Base-by-base conservation (phyloP, 2,329 filamentous ascomycete species). In the Neofusicoccum cordaticola region DNA sequence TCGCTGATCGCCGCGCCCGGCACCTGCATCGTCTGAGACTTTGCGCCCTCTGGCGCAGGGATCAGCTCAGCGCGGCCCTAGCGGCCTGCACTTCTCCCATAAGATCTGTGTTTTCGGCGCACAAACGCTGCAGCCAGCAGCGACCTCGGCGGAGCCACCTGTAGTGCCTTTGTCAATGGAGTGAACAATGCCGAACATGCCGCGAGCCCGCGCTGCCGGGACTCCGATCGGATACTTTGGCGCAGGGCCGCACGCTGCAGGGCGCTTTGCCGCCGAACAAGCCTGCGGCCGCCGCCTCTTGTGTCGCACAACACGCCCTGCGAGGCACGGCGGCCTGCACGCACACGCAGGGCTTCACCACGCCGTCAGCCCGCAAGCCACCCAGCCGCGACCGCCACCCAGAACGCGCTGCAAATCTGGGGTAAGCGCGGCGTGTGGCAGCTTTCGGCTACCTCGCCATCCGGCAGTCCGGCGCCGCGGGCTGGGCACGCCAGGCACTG, bases 101-200 rank as follows among this genome's bases (percentile, higher is more conserved):
- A 17, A 19, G 13, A 9, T 31, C 53, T n/a, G 39, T 19, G 13
- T 19, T 19, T 47, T 15, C 27, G 13, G 39, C 6, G 22, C n/a
- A 27, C n/a, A 57, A 17, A 15, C 37, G 8, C 22, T 22, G 22
- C 22, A 22, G 22, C 22, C 22, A 34, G 4, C 53, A 8, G 41
- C 53, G 53, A 45, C 53, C 8, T 58, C 53, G 56, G 56, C 41
- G 42, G 41, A 17, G 13, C 53, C 53, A 31, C 8, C n/a, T 13
- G 15, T 13, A 13, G 39, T 11, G 37, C 9, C 31, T 47, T 47
- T 60, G 56, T 45, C 22, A 3, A 22, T 17, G 19, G 35, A 56
- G 52, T 17, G 39, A 19, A 34, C 53, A 57, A 45, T 60, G 56
- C 56, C 56, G 56, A 60, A 60, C 41, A 60, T 60, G 56, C 56